These are phyloP conservation scores for Epithemia pelagica DNA, from an alignment of 108 stramenopile genomes.

Conservation along the genomic window DNA sequence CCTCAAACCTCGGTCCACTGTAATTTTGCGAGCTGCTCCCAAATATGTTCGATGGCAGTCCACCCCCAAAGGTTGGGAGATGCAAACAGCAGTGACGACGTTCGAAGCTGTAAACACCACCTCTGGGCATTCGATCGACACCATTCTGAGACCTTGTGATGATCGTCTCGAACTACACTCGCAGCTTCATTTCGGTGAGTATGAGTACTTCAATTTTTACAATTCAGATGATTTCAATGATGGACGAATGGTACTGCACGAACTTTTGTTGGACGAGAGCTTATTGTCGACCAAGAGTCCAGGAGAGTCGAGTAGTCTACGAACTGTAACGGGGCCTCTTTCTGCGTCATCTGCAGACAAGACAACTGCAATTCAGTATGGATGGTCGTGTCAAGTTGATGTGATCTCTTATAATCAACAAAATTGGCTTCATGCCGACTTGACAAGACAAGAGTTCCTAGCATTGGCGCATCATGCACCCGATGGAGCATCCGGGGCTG, in stretches of 20 bases:
- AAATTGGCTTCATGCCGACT: constrained; percentile 67
- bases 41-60: constrained; percentile 1
- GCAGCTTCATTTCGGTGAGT: constrained; percentile 64
- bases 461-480: neutral
- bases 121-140: neutral
- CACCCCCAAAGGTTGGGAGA: constrained; percentile 19
- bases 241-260: constrained; percentile 38
- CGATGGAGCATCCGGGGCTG: neutral
- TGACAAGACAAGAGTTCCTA: constrained; percentile 64
- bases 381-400: constrained; percentile 64
- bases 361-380: constrained; percentile 46
- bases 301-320: constrained; percentile 3
- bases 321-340: constrained; percentile 18
- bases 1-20: no score
- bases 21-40: no score
- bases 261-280: constrained; percentile 55
- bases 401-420: constrained; percentile 44
- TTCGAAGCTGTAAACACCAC: constrained; percentile 25
- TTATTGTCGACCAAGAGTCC: constrained; percentile 22
- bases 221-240: constrained; percentile 47
- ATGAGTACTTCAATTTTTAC: constrained; percentile 53
- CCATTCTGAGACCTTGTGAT: neutral
- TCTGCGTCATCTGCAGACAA: constrained; percentile 51
- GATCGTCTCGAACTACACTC: constrained; percentile 52
- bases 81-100: constrained; percentile 68